Base-by-base conservation (phyloP, 768 basidiomycete genomes). In the Leccinum imitatum region DNA sequence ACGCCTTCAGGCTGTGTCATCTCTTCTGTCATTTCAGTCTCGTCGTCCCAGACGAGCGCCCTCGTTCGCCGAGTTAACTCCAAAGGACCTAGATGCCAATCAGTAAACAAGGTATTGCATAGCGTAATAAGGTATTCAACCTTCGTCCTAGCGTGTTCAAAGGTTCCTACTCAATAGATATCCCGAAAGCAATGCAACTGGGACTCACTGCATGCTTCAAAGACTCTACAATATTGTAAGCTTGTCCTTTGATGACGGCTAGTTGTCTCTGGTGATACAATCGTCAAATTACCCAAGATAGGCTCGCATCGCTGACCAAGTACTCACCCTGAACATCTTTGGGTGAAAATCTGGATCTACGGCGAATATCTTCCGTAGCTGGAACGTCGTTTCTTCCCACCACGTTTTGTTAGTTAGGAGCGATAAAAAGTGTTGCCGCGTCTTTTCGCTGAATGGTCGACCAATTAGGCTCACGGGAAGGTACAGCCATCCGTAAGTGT, bases 201-300 rank as follows among this genome's bases (percentile, higher is more conserved):
- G 27, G 10, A 79, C 87, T 71, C 69, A 91, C 91, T 19, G 77
- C 70, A 70, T 94, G 92, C 66, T 82, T 87, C 54, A 94, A 75
- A 2, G 90, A 93, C 70, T 94, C 89, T 2, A 95, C 82, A 39
- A 95, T 89, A 66, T 95, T 94, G 84, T 88, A 93, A 46, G 90
- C 93, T 71, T 95, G 93, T 13, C 92, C 93, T 76, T 95, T 95
- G 60, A 96, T 88, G 5, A 96, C 92, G n/a, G 92, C 88, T 58
- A 95, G 75, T 80, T 96, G 94, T 61, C 89, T 80, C 89, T 91
- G 68, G 27, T 53, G 11, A 51, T 33, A 27, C n/a, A 30, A 31
- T 41, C 55, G 35, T 66, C 8, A 53, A 53, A 27, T 50, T 52
- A 58, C 54, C 39, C n/a, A 60, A 37, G 25, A 53, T 60, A 19